Evolutionary conservation across 2,329 filamentous ascomycete species (phyloP).

Genomic region (Sporothrix curviconia): DNA sequence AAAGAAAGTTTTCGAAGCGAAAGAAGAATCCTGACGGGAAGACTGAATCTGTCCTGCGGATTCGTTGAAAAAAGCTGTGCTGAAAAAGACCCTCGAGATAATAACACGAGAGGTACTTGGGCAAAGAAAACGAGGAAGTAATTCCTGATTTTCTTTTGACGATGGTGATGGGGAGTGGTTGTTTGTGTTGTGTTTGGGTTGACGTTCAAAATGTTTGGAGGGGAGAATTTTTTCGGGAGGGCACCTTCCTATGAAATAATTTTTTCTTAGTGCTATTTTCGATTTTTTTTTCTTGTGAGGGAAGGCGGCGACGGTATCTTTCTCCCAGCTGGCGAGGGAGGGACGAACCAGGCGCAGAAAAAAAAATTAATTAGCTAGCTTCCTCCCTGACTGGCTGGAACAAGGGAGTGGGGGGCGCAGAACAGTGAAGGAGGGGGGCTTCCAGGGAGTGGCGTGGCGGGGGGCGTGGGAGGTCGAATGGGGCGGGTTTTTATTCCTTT

Average conservation of each 20-base stretch:
- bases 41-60: slow-evolving; percentile 24
- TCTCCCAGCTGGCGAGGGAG: too few species aligned
- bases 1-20: slow-evolving; percentile 27
- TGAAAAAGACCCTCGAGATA: slow-evolving; percentile 6
- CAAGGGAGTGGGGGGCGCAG: not conserved
- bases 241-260: not conserved
- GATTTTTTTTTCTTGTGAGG: slow-evolving; percentile 14
- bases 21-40: slow-evolving; percentile 16
- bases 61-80: slow-evolving; percentile 12
- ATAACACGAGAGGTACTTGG: not conserved
- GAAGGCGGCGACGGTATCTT: not conserved
- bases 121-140: not conserved
- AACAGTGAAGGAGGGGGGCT: too few species aligned
- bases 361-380: slow-evolving; percentile 8
- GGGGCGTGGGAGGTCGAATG: not conserved
- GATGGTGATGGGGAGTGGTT: not conserved
- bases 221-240: slow-evolving; percentile 1
- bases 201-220: slow-evolving; percentile 8
- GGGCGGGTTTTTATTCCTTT: not conserved
- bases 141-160: slow-evolving; percentile 1
- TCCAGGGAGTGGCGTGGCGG: slow-evolving; percentile 1
- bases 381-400: not conserved
- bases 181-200: not conserved
- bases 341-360: slow-evolving; percentile 5
- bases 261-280: slow-evolving; percentile 9